Evolutionary conservation across 2,329 filamentous ascomycete species (phyloP).

Genomic region (Pestalotiopsis sp.): DNA sequence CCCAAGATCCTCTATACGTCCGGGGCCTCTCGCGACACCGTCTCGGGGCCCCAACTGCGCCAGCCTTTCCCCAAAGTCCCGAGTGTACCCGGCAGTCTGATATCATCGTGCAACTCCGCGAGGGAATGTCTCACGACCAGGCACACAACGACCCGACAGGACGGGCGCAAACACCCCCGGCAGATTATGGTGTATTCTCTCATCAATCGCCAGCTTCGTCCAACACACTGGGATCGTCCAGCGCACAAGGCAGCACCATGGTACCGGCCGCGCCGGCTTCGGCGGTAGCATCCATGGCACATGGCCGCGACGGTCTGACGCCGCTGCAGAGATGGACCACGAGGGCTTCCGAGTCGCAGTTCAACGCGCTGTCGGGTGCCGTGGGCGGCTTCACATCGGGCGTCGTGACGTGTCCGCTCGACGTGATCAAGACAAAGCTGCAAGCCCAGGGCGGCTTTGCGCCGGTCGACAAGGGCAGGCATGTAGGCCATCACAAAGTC

Average conservation of each 20-base stretch:
- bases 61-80: neutral
- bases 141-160: constrained; percentile 34
- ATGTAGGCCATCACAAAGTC: constrained; percentile 55
- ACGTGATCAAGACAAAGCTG: constrained; percentile 98
- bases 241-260: constrained; percentile 18
- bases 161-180: constrained; percentile 22
- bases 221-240: constrained; percentile 26
- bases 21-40: constrained; percentile 8
- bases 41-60: constrained; percentile 13
- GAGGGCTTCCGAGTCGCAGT: constrained; percentile 58
- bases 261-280: constrained; percentile 17
- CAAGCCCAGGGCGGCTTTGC: constrained; percentile 89
- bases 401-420: constrained; percentile 91
- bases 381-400: constrained; percentile 90
- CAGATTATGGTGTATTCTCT: constrained; percentile 37
- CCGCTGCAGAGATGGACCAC: constrained; percentile 57
- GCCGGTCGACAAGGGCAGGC: constrained; percentile 48
- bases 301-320: constrained; percentile 34
- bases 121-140: constrained; percentile 54
- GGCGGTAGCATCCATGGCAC: constrained; percentile 27
- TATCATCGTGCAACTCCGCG: neutral
- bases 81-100: neutral
- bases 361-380: constrained; percentile 86
- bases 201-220: constrained; percentile 20
- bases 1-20: neutral